Evolutionary conservation across 768 basidiomycete genomes (phyloP).

Genomic region (Leccinum olivaceopallidum): DNA sequence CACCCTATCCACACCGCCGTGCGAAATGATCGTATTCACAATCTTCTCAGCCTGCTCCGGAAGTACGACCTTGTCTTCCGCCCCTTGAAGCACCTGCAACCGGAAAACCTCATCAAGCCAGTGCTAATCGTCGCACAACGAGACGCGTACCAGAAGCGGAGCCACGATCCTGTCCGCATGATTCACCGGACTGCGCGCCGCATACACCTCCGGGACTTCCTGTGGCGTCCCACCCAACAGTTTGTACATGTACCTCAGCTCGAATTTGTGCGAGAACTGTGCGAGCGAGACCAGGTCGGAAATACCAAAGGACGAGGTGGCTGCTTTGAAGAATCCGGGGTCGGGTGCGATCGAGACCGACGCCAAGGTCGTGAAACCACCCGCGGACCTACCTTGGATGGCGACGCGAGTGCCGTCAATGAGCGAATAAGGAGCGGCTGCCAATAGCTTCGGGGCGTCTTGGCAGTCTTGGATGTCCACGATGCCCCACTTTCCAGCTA

Average conservation of each 20-base stretch:
- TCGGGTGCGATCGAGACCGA: constrained; percentile 43
- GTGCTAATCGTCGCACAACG: background rate
- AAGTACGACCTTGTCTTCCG: constrained; percentile 62
- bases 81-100: constrained; percentile 67
- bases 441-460: constrained; percentile 52
- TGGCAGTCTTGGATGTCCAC: constrained; percentile 69
- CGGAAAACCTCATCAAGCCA: constrained; percentile 2
- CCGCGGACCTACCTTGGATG: constrained; percentile 73
- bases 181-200: constrained; percentile 60
- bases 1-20: too few relatives aligned
- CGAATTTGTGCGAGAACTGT: constrained; percentile 73
- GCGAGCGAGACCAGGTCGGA: constrained; percentile 59
- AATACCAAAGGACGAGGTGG: constrained; percentile 66
- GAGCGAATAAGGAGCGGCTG: constrained; percentile 46
- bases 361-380: constrained; percentile 68
- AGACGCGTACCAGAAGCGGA: constrained; percentile 57
- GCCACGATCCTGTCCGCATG: constrained; percentile 61
- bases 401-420: constrained; percentile 64
- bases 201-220: constrained; percentile 58
- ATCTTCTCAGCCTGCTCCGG: constrained; percentile 45
- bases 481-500: constrained; percentile 69
- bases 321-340: constrained; percentile 53
- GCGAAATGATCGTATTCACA: too few relatives aligned
- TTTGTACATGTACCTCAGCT: constrained; percentile 56
- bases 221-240: constrained; percentile 60